Evolutionary conservation across 2,329 filamentous ascomycete species (phyloP).

Genomic region (Polytolypa hystricis): DNA sequence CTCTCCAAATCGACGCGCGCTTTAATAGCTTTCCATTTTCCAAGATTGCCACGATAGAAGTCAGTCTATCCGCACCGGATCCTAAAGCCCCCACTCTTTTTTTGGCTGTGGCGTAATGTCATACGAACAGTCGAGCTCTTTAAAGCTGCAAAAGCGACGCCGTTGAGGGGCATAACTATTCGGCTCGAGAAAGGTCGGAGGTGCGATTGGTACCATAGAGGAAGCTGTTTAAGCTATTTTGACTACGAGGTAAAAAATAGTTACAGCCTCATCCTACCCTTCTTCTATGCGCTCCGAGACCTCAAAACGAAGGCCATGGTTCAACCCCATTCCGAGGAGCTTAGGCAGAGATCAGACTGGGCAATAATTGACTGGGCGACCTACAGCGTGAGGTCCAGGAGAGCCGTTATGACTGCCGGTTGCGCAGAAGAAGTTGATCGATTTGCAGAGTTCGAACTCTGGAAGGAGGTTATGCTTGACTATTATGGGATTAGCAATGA

Average conservation of each 20-base stretch:
- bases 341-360: background rate
- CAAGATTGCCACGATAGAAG: conserved; percentile 6
- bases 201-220: background rate
- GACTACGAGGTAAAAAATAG: background rate
- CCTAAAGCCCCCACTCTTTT: background rate
- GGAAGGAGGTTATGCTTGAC: background rate
- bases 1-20: background rate
- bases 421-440: background rate
- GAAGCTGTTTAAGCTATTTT: background rate
- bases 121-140: conserved; percentile 2
- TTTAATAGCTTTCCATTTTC: conserved; percentile 7
- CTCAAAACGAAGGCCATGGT: background rate
- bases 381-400: background rate
- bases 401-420: background rate
- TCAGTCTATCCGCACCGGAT: conserved; percentile 5
- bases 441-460: background rate
- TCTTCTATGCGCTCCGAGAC: background rate
- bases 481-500: background rate
- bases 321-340: conserved; percentile 1
- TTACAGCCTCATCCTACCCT: background rate
- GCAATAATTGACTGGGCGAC: background rate
- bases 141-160: background rate
- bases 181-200: background rate
- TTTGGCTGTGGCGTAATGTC: conserved; percentile 7
- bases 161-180: too few relatives aligned